A percentile compares a stretch with the other conserved stretches of the same genome.
These are phyloP conservation scores for Uncinocarpus reesii DNA, from an alignment of 2,329 filamentous ascomycete genomes.

Conservation along the genomic window DNA sequence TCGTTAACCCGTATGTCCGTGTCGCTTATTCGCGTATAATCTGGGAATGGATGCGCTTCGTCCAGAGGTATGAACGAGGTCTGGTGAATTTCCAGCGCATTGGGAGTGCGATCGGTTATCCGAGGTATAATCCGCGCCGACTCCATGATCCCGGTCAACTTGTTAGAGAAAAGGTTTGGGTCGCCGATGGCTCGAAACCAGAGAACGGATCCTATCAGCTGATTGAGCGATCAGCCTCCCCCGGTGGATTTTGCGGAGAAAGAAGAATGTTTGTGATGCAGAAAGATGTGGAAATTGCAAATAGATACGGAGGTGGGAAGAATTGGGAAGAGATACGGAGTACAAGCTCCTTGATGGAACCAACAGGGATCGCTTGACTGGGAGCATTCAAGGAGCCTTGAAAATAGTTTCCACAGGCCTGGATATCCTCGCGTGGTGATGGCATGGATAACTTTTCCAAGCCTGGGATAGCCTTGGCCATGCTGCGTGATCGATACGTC, in stretches of 20 bases:
- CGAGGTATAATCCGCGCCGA: conserved; percentile 11
- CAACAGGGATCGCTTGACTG: background rate
- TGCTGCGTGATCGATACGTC: background rate
- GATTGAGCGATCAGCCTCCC: conserved; percentile 1
- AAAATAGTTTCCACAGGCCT: background rate
- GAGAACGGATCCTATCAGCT: conserved; percentile 3
- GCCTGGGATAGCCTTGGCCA: background rate
- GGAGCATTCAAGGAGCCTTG: background rate
- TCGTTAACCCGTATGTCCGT: conserved; percentile 13
- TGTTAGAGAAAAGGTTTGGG: conserved; percentile 9
- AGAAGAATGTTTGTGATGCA: conserved; percentile 14
- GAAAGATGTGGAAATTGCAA: conserved; percentile 9
- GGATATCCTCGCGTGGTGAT: background rate
- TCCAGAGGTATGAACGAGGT: conserved; percentile 9
- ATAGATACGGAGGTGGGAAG: conserved; percentile 5
- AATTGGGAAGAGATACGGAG: conserved; percentile 13
- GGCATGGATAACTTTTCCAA: background rate
- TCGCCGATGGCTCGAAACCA: background rate
- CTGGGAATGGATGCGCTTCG: conserved; percentile 6
- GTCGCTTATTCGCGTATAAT: conserved; percentile 7
- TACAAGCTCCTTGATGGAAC: background rate
- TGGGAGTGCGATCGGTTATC: conserved; percentile 7
- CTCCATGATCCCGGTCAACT: conserved; percentile 9
- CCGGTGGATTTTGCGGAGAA: conserved; percentile 13
- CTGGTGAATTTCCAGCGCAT: conserved; percentile 9